These are phyloP conservation scores for Aspergillus felis DNA, from an alignment of 2,329 filamentous ascomycete genomes.

Conservation along the genomic window DNA sequence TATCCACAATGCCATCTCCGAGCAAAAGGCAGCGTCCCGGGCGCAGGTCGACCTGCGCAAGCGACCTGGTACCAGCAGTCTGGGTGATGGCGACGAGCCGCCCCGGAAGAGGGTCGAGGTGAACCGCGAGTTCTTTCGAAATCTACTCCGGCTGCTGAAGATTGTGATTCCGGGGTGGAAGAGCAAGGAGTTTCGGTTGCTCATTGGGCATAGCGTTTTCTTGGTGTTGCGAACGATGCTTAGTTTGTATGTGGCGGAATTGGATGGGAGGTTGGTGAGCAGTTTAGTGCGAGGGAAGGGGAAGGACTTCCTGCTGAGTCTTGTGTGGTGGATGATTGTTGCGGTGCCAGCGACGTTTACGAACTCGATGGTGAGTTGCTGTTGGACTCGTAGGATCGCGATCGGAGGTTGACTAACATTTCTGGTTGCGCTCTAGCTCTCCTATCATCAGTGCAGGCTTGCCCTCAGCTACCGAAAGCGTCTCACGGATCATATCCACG, in stretches of 20 bases:
- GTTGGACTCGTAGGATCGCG: neutral
- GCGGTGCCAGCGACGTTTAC: slow-evolving; percentile 95
- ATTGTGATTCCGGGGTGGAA: slow-evolving; percentile 89
- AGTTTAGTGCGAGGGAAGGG: slow-evolving; percentile 87
- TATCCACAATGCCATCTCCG: slow-evolving; percentile 83
- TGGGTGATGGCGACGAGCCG: slow-evolving; percentile 27
- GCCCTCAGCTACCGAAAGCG: slow-evolving; percentile 89
- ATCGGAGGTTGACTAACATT: neutral
- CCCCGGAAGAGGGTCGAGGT: slow-evolving; percentile 79
- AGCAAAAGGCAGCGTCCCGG: slow-evolving; percentile 80
- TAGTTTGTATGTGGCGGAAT: slow-evolving; percentile 90
- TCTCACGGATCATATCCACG: slow-evolving; percentile 90
- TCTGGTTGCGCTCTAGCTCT: slow-evolving; percentile 57
- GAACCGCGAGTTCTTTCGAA: slow-evolving; percentile 81
- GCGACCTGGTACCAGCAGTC: slow-evolving; percentile 45
- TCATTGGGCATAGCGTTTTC: slow-evolving; percentile 91
- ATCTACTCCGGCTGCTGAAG: slow-evolving; percentile 69
- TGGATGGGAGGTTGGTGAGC: slow-evolving; percentile 92
- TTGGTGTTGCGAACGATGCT: slow-evolving; percentile 85
- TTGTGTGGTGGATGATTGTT: slow-evolving; percentile 98
- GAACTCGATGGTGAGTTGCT: slow-evolving; percentile 80
- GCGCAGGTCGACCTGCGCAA: slow-evolving; percentile 61
- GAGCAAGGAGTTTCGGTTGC: slow-evolving; percentile 79
- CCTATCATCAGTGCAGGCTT: slow-evolving; percentile 93
- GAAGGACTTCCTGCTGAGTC: slow-evolving; percentile 78